Evolutionary conservation across 306 rosid genomes (phyloP).

Genomic region (Cercis canadensis): DNA sequence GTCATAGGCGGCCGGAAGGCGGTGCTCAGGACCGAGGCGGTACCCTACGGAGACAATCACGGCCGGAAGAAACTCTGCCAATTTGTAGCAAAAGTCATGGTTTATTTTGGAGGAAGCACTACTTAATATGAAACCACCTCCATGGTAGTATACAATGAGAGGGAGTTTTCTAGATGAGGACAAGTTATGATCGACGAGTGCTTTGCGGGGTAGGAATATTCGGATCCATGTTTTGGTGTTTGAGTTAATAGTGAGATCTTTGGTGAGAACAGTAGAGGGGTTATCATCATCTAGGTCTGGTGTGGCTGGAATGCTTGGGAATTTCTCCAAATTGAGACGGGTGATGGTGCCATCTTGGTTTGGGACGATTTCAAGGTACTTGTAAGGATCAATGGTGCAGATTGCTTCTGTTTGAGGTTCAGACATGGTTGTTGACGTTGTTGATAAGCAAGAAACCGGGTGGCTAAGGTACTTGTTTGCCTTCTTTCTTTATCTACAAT

Average conservation of each 20-base stretch:
- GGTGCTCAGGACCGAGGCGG: constrained; percentile 46
- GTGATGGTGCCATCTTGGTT: constrained; percentile 36
- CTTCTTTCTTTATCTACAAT: too few species aligned
- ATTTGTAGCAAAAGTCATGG: constrained; percentile 44
- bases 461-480: too few species aligned
- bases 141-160: constrained; percentile 45
- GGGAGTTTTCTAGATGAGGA: constrained; percentile 31
- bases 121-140: constrained; percentile 41
- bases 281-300: constrained; percentile 9
- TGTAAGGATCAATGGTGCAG: not conserved
- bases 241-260: constrained; percentile 44
- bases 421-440: constrained; percentile 23
- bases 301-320: constrained; percentile 26
- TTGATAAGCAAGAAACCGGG: not conserved
- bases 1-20: constrained; percentile 51
- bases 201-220: constrained; percentile 38
- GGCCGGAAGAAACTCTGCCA: constrained; percentile 34
- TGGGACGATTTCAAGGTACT: not conserved
- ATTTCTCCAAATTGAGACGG: constrained; percentile 18
- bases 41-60: constrained; percentile 43
- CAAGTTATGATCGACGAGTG: not conserved
- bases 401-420: not conserved
- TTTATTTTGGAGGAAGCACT: constrained; percentile 21
- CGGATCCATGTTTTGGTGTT: constrained; percentile 42
- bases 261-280: constrained; percentile 24